Base-by-base conservation (phyloP, 2,329 filamentous ascomycete genomes). In the Neofusicoccum sp. region DNA sequence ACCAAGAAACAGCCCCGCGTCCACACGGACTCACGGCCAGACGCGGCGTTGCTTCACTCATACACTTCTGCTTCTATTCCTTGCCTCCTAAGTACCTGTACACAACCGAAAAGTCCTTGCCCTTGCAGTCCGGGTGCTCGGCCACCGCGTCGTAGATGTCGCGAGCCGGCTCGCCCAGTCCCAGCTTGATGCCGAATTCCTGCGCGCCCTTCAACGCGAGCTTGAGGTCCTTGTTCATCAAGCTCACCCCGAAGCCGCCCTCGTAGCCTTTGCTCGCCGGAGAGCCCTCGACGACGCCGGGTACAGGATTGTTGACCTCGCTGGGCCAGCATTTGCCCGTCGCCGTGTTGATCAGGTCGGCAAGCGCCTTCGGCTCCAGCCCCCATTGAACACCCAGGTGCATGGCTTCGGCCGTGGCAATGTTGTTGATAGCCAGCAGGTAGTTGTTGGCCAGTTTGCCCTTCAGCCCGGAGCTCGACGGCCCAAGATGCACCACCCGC, bases 371-470 rank as follows among this genome's bases (percentile, higher is more conserved):
- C 1, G 85, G 80, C 60, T 88, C 81, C 7, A 88, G 77, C 1
- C 86, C 86, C 82, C 84, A 87, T 53, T 80, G 78, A 38, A 87
- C 79, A 4, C 85, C 86, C 71, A 88, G 80, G 63, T 85, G 86
- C 85, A 88, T 87, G 6, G 85, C 86, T 69, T 88, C 86, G 3
- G 84, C 84, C 0, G 84, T 86, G 2, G 85, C 86, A 62, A 88
- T 92, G 76, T 99, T 99, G 80, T 92, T 96, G 67, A 98, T 86
- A 3, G 93, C 93, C 3, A 99, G 82, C 30, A 98, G 85, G 74
- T 99, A 99, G 76, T 99, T 99, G 79, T 99, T 99, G 58, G 93
- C 93, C 33, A 99, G 82, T 78, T 99, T 99, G 40, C 90, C 95
- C 9, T 91, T 90, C 1, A 99, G 83, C 0, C 95, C 95, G 2